A percentile compares a stretch with the other conserved stretches of the same genome.
phyloP scores from a whole-genome alignment of 148 eudicot species.

The Rhododendron williamsianum region DNA sequence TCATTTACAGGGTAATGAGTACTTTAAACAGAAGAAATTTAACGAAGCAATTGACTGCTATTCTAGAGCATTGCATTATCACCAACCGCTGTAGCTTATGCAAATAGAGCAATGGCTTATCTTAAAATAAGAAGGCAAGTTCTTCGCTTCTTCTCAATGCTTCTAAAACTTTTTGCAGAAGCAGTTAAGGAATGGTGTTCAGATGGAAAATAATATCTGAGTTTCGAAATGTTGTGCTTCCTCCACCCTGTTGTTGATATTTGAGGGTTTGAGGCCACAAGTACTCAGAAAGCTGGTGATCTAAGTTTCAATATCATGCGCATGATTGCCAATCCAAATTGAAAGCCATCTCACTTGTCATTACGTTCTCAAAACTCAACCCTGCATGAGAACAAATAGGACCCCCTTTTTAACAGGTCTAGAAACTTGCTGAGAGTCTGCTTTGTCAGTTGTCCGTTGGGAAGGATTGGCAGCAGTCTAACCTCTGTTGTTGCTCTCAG shows the following conservation, averaged over 20 bases:
- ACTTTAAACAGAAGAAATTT: slow-evolving; percentile 82
- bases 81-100: slow-evolving; percentile 93
- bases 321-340: neutral
- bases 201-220: neutral
- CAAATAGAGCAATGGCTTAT: slow-evolving; percentile 98
- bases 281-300: neutral
- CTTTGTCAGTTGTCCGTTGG: neutral
- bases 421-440: neutral
- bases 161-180: neutral
- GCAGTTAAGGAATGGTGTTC: neutral
- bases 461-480: neutral
- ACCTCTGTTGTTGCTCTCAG: neutral
- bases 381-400: neutral
- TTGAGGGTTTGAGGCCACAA: neutral
- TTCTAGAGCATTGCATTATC: slow-evolving; percentile 89
- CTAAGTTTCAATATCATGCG: neutral
- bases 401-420: neutral
- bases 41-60: slow-evolving; percentile 94
- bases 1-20: slow-evolving; percentile 73
- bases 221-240: neutral
- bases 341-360: neutral
- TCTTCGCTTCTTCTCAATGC: slow-evolving; percentile 6
- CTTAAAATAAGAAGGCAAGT: slow-evolving; percentile 71
- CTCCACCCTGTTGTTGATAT: neutral
- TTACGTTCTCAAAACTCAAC: neutral